A percentile compares a stretch with the other conserved stretches of the same genome.
Conservation (phyloP, 78 protist genomes). For the Speleostelium caveatum region DNA sequence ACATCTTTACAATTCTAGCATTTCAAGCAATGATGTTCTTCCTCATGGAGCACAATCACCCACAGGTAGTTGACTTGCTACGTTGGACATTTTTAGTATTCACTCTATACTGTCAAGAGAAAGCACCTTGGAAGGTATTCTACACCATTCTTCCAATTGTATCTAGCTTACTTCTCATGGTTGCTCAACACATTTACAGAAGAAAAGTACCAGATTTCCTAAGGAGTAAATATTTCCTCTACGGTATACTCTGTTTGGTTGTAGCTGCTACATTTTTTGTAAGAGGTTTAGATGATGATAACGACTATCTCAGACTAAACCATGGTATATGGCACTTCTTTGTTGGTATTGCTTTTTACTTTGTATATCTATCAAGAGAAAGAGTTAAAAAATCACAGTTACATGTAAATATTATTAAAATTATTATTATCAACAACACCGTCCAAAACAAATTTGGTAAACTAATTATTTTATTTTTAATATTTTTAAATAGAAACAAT, state of each 20-base stretch:
- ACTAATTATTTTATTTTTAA: too few relatives aligned
- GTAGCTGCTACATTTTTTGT: constrained; percentile 69
- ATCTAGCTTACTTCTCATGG: neutral
- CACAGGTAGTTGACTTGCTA: constrained; percentile 27
- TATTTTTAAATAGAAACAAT: too few relatives aligned
- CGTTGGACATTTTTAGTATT: constrained; percentile 72
- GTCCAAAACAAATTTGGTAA: too few relatives aligned
- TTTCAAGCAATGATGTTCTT: constrained; percentile 66
- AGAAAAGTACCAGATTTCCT: constrained; percentile 52
- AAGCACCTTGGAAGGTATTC: constrained; percentile 56
- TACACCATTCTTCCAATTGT: constrained; percentile 62
- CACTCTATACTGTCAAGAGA: constrained; percentile 64
- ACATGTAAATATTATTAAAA: too few relatives aligned
- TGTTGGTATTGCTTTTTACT: constrained; percentile 46
- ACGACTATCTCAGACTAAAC: constrained; percentile 64
- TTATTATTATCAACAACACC: too few relatives aligned
- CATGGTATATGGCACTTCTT: constrained; percentile 82
- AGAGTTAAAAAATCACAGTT: too few relatives aligned
- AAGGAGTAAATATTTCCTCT: constrained; percentile 17
- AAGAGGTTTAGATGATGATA: constrained; percentile 77
- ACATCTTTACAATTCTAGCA: constrained; percentile 56
- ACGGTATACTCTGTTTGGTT: constrained; percentile 34
- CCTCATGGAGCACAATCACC: constrained; percentile 43
- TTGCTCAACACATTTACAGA: constrained; percentile 3
- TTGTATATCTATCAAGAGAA: constrained; percentile 56